Conservation (phyloP, 305 asterid species). For the Fraxinus paxiana region DNA sequence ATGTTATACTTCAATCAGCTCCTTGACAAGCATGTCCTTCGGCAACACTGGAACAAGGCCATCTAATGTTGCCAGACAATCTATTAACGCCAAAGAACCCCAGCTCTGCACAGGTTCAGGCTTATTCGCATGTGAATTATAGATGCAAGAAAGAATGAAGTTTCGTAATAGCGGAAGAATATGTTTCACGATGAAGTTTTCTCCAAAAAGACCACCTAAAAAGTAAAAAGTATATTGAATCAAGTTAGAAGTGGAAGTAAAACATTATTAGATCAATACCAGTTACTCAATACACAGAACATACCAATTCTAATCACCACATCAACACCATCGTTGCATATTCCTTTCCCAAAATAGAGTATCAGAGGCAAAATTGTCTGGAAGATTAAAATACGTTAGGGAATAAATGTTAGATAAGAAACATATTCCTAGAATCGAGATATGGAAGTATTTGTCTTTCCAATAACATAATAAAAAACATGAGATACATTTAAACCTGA, state of each 20-base stretch:
- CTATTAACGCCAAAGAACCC: constrained; percentile 66
- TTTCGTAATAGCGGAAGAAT: constrained; percentile 66
- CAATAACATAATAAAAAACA: constrained; percentile 11
- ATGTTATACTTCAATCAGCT: constrained; percentile 73
- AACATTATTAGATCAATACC: constrained; percentile 13
- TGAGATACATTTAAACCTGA: constrained; percentile 54
- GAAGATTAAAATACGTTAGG: constrained; percentile 23
- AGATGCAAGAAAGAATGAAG: constrained; percentile 60
- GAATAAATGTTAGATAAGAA: constrained; percentile 14
- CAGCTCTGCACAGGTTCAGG: constrained; percentile 84
- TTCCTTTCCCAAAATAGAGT: constrained; percentile 91
- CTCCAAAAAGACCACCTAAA: constrained; percentile 89
- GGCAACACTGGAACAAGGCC: constrained; percentile 69
- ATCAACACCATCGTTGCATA: constrained; percentile 80
- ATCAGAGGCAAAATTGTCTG: constrained; percentile 91
- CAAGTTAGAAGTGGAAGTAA: constrained; percentile 23
- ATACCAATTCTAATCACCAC: constrained; percentile 86
- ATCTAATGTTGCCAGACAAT: constrained; percentile 68
- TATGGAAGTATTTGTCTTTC: background rate
- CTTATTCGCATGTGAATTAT: constrained; percentile 45
- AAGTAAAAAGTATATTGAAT: constrained; percentile 39
- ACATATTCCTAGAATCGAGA: background rate
- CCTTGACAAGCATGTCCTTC: constrained; percentile 60
- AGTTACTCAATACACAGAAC: constrained; percentile 21
- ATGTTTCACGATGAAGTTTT: constrained; percentile 63